These are phyloP conservation scores for Dryas octopetala DNA, from an alignment of 306 rosid species.

Conservation along the genomic window DNA sequence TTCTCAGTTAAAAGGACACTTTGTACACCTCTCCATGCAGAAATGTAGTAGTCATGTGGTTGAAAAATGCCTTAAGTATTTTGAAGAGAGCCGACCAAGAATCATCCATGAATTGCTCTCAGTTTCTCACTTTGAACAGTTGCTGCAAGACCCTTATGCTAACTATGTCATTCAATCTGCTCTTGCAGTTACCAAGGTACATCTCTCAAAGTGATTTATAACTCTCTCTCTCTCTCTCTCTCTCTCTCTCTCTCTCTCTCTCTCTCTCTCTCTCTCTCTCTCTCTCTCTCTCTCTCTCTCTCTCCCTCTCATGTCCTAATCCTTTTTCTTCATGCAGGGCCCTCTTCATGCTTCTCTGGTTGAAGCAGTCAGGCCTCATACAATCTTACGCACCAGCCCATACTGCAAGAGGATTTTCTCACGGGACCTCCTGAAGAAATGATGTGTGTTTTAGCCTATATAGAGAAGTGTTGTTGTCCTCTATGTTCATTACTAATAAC, in stretches of 20 bases:
- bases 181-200: constrained; percentile 55
- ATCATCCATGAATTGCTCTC: constrained; percentile 55
- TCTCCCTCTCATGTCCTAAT: neutral
- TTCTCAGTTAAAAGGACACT: constrained; percentile 58
- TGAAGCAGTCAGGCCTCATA: constrained; percentile 45
- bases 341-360: constrained; percentile 49
- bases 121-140: constrained; percentile 44
- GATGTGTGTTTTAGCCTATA: constrained; percentile 12
- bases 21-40: constrained; percentile 46
- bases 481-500: constrained; percentile 17
- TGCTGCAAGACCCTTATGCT: constrained; percentile 71
- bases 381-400: constrained; percentile 55
- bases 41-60: constrained; percentile 78
- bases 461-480: constrained; percentile 33
- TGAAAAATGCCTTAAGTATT: constrained; percentile 57
- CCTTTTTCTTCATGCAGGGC: constrained; percentile 43
- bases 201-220: constrained; percentile 9
- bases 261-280: neutral
- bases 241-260: neutral
- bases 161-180: constrained; percentile 74
- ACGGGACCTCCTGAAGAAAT: constrained; percentile 43
- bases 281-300: neutral
- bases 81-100: constrained; percentile 45
- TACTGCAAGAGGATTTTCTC: constrained; percentile 76
- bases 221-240: neutral